Conservation (phyloP, 148 eudicot genomes). For the Drosera capensis region DNA sequence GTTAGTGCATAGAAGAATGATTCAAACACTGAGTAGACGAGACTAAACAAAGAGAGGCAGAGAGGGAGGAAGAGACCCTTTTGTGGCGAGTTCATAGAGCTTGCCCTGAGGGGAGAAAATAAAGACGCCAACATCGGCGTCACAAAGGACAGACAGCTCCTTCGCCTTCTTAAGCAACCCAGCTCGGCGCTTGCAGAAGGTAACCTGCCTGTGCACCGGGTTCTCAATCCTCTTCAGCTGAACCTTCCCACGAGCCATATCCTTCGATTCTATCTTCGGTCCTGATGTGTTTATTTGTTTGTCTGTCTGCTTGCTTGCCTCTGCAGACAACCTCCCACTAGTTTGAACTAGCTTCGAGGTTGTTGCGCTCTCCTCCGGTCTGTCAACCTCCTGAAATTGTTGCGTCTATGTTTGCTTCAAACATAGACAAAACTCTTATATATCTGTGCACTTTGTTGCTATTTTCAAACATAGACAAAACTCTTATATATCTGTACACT, state of each 20-base stretch:
- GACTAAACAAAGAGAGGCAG: no score
- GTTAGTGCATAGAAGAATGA: not conserved
- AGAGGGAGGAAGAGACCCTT: constrained; percentile 37
- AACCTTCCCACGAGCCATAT: constrained; percentile 44
- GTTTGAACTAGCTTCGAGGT: constrained; percentile 99
- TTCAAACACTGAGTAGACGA: not conserved
- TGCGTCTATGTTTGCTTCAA: not conserved
- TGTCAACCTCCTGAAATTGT: not conserved
- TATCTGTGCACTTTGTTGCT: not conserved
- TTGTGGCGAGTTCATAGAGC: constrained; percentile 86
- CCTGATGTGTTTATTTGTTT: not conserved
- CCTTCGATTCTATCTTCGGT: not conserved
- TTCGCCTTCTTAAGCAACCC: constrained; percentile 95
- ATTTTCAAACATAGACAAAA: no score
- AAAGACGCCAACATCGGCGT: constrained; percentile 73
- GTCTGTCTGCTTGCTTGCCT: no score
- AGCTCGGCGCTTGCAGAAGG: constrained; percentile 87
- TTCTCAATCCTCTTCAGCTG: constrained; percentile 88
- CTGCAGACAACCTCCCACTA: constrained; percentile 92
- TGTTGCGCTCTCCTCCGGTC: constrained; percentile 21
- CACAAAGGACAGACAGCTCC: constrained; percentile 86
- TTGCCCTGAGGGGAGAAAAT: constrained; percentile 82
- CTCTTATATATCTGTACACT: no score
- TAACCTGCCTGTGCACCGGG: constrained; percentile 89
- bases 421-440: not conserved